Conservation (phyloP, 1,139 yeast species). For the Taiozyma sp. region DNA sequence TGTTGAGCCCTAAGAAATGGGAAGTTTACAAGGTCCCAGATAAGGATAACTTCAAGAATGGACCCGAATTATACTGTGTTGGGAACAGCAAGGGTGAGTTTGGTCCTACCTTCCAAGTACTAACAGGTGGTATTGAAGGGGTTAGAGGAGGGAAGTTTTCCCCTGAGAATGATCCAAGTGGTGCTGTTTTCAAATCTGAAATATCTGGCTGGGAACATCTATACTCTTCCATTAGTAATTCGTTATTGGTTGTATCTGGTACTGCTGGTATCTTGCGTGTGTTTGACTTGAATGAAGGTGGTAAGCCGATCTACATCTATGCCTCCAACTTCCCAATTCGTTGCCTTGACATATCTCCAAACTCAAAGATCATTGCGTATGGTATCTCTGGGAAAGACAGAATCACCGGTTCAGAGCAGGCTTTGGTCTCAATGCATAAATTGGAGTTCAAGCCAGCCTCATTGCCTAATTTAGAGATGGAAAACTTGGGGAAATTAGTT, state of each 20-base stretch:
- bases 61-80: conserved; percentile 58
- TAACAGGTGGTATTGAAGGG: conserved; percentile 5
- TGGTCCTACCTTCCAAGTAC: conserved; percentile 40
- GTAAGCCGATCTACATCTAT: conserved; percentile 64
- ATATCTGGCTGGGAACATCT: conserved; percentile 53
- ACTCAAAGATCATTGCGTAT: conserved; percentile 63
- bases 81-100: conserved; percentile 67
- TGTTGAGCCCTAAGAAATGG: conserved; percentile 66
- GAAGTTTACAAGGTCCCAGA: conserved; percentile 53
- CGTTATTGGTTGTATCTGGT: conserved; percentile 63
- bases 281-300: conserved; percentile 48
- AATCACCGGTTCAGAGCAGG: conserved; percentile 67
- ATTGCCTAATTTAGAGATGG: not conserved
- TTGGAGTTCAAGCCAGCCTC: conserved; percentile 25
- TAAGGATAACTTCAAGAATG: conserved; percentile 27
- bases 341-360: conserved; percentile 65
- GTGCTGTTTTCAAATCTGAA: conserved; percentile 13
- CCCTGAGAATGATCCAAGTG: conserved; percentile 15
- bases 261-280: conserved; percentile 68
- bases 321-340: conserved; percentile 71
- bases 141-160: conserved; percentile 16
- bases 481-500: conserved; percentile 10
- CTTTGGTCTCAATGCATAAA: conserved; percentile 66
- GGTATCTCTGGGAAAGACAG: conserved; percentile 80
- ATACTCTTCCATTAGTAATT: conserved; percentile 57